A percentile compares a stretch with the other conserved stretches of the same genome.
These are phyloP conservation scores for Entomortierella beljakovae DNA, from an alignment of 192 early-diverging fungal species.

Conservation along the genomic window DNA sequence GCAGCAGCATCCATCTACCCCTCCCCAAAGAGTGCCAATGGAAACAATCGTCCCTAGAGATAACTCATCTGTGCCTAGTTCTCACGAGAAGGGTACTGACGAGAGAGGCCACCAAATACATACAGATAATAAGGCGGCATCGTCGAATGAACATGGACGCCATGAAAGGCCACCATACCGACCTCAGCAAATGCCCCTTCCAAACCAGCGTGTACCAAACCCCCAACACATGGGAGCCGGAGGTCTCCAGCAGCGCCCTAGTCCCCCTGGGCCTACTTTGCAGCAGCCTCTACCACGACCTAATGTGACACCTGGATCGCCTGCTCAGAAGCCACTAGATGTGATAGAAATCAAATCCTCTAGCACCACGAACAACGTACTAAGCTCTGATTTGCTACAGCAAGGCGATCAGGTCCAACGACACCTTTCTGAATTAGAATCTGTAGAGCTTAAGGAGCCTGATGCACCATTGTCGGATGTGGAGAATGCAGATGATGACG, in stretches of 20 bases:
- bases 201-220: slow-evolving; percentile 17
- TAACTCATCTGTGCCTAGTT: background rate
- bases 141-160: slow-evolving; percentile 9
- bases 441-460: slow-evolving; percentile 13
- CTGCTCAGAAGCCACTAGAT: slow-evolving; percentile 27
- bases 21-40: slow-evolving; percentile 3
- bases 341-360: slow-evolving; percentile 9
- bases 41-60: background rate
- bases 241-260: slow-evolving; percentile 18
- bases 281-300: slow-evolving; percentile 15
- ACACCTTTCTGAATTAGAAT: background rate
- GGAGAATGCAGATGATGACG: slow-evolving; percentile 18
- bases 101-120: background rate
- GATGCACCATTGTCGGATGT: slow-evolving; percentile 31
- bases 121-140: background rate
- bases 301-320: slow-evolving; percentile 13
- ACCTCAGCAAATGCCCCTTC: slow-evolving; percentile 3
- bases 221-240: slow-evolving; percentile 16
- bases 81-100: background rate
- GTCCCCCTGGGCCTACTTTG: slow-evolving; percentile 4
- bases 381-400: background rate
- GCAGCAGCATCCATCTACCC: slow-evolving; percentile 14
- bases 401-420: background rate
- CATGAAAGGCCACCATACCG: slow-evolving; percentile 13
- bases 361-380: slow-evolving; percentile 2